Evolutionary conservation across 306 rosid genomes (phyloP), one percentile per base, ranked within the genome.

Genomic region (Quercus gilva): DNA sequence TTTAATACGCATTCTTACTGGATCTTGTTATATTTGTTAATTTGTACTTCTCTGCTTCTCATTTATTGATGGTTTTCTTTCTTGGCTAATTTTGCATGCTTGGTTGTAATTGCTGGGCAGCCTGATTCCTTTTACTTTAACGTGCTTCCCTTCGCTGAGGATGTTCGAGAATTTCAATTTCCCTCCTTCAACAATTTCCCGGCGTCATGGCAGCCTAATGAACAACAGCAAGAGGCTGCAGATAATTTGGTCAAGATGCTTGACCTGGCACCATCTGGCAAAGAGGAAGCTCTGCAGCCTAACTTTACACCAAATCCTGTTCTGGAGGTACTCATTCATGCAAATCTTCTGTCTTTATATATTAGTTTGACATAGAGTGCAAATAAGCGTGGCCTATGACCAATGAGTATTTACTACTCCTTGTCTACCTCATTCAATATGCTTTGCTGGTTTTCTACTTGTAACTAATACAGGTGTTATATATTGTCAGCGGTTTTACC

Each of bases 51-150:
- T 71, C 25, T 20, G 23, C 55, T 25, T 49, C 73, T 56, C 65
- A 51, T 78, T 83, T 55, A 74, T 74, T 80, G 28, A 67, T 41
- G 33, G 55, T 75, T 63, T 73, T 74, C 52, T 76, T 56, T 60
- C 68, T 69, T 45, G 55, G 78, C 52, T 77, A 75, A 81, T 58
- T 43, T 71, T 65, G 56, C 37, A 52, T 35, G 52, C 61, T 85
- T 73, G 69, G 41, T 78, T 78, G 78, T 79, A 73, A 7, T 83
- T 79, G 52, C 56, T 81, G 78, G 81, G 85, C 90, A 94, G 99
- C 88, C 89, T 37, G 99, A 94, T 88, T 94, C 97, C 4, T 91
- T 94, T 84, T 86, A 85, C 92, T 90, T 92, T 86, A 94, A 92
- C 31, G 89, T 89, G 63, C 91, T 94, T 77, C 97, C 97, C 74